Evolutionary conservation across 2,329 filamentous ascomycete species (phyloP).

Genomic region (Tolypocladium cylindrosporum): DNA sequence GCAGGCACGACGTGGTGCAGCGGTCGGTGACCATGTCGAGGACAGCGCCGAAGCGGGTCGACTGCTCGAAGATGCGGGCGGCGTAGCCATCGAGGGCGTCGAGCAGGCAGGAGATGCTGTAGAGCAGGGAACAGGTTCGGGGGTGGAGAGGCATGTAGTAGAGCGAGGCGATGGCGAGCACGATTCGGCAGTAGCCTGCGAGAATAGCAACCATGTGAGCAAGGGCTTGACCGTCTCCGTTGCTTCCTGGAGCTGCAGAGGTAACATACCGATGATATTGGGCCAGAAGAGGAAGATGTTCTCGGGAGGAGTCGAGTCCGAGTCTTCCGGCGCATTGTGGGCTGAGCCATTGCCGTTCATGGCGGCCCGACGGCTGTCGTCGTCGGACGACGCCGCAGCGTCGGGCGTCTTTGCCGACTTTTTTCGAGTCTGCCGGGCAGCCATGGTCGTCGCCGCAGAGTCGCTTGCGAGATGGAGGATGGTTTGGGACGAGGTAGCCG

Average conservation of each 20-base stretch:
- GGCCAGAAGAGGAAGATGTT: conserved; percentile 79
- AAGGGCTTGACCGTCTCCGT: neutral
- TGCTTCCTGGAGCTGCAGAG: neutral
- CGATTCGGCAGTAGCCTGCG: conserved; percentile 64
- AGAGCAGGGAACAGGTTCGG: conserved; percentile 84
- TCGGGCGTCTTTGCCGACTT: conserved; percentile 25
- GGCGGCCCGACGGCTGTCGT: conserved; percentile 14
- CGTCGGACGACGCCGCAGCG: conserved; percentile 16
- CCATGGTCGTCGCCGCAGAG: conserved; percentile 19
- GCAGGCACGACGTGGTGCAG: conserved; percentile 88
- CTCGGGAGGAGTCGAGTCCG: conserved; percentile 38
- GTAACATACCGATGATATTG: conserved; percentile 63
- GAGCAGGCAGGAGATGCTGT: conserved; percentile 88
- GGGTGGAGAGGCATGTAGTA: conserved; percentile 99
- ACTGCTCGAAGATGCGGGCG: conserved; percentile 72
- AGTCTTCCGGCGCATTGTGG: conserved; percentile 20
- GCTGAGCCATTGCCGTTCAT: conserved; percentile 38
- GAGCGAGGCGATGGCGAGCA: conserved; percentile 79
- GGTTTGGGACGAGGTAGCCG: neutral
- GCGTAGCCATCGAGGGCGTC: conserved; percentile 92
- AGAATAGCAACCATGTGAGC: conserved; percentile 7
- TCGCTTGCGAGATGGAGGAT: neutral
- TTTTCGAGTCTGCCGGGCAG: conserved; percentile 27
- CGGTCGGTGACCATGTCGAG: conserved; percentile 99
- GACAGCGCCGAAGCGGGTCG: conserved; percentile 90